Evolutionary conservation across 164 flowering plant species (phyloP), one percentile per base, ranked within the genome.

Genomic region (Berberis thunbergii): DNA sequence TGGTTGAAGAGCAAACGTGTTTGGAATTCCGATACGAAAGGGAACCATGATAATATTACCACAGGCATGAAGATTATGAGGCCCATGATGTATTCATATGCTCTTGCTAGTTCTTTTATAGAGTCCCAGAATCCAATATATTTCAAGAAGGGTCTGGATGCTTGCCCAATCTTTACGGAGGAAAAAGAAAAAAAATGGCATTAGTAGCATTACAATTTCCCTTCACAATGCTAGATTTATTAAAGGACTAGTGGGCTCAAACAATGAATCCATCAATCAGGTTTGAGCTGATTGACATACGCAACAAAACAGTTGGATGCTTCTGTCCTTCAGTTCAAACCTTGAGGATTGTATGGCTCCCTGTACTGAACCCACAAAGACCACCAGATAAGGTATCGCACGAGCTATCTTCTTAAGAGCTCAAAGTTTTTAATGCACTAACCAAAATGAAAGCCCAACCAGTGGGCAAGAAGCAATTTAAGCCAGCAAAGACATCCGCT

Each of bases 391-490:
- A 26, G 26, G 26, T 26, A 26, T 26, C 26, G 26, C 26, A 26
- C 26, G 26, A 26, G 26, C 26, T 26, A 26, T 26, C 26, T 26
- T 26, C 26, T 26, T 26, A 26, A 26, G 26, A 26, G 26, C 26
- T 26, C 26, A 26, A 26, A 26, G 0, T 26, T 26, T 26, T 26
- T 26, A 26, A 26, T 26, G 26, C 42, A 85, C 93, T 84, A 79
- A 91, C 99, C 11, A 94, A 84, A 68, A 94, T 73, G 75, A 94
- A 42, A 61, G 92, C 96, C 99, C 99, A 95, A 44, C 99, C 99
- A 0, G 99, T 85, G 43, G 99, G 97, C 84, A 85, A 41, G 81
- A 95, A 95, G 66, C 90, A 95, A 56, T 89, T 87, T 57, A 84
- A 54, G 52, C 87, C 71, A 55, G 92, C 96, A 73, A 91, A 84